These are phyloP conservation scores for Diaporthe vexans DNA, from an alignment of 2,329 filamentous ascomycete genomes.

Conservation along the genomic window DNA sequence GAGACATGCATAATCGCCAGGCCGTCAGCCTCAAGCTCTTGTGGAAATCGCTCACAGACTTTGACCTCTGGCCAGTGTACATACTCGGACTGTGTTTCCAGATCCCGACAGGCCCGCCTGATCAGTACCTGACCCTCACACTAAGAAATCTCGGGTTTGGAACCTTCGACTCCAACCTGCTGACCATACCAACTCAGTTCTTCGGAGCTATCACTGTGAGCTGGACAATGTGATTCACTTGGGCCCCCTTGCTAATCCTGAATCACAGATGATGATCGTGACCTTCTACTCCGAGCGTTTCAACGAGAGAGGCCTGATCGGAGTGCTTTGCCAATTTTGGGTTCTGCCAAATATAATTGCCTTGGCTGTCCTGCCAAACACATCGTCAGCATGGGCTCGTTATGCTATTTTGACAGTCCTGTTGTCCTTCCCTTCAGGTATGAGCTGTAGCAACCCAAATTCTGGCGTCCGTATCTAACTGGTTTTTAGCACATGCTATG, in stretches of 20 bases:
- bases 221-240: slow-evolving; percentile 47
- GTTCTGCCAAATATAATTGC: slow-evolving; percentile 7
- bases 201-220: slow-evolving; percentile 44
- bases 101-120: slow-evolving; percentile 61
- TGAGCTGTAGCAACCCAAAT: rapidly evolving
- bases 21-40: slow-evolving; percentile 62
- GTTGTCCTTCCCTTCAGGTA: slow-evolving; percentile 9
- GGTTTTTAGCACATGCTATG: background rate
- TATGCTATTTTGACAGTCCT: slow-evolving; percentile 3
- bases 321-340: slow-evolving; percentile 7
- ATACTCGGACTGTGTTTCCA: slow-evolving; percentile 61
- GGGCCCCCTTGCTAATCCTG: slow-evolving; percentile 45
- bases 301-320: slow-evolving; percentile 11
- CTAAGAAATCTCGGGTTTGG: slow-evolving; percentile 64
- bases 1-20: slow-evolving; percentile 71
- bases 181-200: slow-evolving; percentile 65
- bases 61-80: slow-evolving; percentile 71
- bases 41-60: slow-evolving; percentile 65
- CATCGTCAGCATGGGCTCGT: background rate
- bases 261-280: background rate
- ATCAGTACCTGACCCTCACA: slow-evolving; percentile 66
- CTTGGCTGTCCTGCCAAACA: slow-evolving; percentile 4
- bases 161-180: slow-evolving; percentile 68
- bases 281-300: background rate
- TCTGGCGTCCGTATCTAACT: background rate